phyloP scores from a whole-genome alignment of 1,139 yeast genomes.

The Chernovozyma sophiae-reginae region DNA sequence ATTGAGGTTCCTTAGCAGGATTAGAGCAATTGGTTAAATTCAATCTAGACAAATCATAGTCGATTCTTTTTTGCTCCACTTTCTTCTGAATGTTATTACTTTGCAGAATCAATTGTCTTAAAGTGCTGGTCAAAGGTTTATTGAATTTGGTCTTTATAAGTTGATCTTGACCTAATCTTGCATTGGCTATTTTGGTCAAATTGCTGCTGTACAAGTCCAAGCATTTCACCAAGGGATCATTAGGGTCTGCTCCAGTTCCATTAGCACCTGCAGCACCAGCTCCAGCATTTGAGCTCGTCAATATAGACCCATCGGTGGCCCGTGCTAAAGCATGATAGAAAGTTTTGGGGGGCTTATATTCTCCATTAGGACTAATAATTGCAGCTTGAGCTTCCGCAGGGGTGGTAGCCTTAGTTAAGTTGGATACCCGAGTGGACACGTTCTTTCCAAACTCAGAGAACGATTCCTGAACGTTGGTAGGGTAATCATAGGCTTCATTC shows the following conservation, averaged over 20 bases:
- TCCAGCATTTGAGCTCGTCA: constrained; percentile 30
- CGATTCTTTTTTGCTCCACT: constrained; percentile 76
- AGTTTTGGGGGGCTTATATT: constrained; percentile 70
- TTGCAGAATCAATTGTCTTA: constrained; percentile 59
- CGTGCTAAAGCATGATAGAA: constrained; percentile 80
- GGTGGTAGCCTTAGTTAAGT: constrained; percentile 68
- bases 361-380: constrained; percentile 52
- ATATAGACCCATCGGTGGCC: constrained; percentile 58
- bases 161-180: constrained; percentile 79
- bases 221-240: constrained; percentile 39
- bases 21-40: constrained; percentile 59
- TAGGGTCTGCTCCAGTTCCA: constrained; percentile 29
- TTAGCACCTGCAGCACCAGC: constrained; percentile 42
- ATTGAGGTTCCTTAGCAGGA: constrained; percentile 72
- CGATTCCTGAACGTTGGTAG: constrained; percentile 71
- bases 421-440: constrained; percentile 61
- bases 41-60: constrained; percentile 76
- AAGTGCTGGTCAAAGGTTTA: constrained; percentile 58
- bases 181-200: constrained; percentile 69
- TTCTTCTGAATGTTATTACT: constrained; percentile 69
- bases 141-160: constrained; percentile 69
- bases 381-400: constrained; percentile 85
- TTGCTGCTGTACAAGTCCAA: constrained; percentile 43
- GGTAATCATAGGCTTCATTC: constrained; percentile 80
- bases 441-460: constrained; percentile 70